Evolutionary conservation across 176 grass and related monocot genomes (phyloP).

Genomic region (Oryza meridionalis): DNA sequence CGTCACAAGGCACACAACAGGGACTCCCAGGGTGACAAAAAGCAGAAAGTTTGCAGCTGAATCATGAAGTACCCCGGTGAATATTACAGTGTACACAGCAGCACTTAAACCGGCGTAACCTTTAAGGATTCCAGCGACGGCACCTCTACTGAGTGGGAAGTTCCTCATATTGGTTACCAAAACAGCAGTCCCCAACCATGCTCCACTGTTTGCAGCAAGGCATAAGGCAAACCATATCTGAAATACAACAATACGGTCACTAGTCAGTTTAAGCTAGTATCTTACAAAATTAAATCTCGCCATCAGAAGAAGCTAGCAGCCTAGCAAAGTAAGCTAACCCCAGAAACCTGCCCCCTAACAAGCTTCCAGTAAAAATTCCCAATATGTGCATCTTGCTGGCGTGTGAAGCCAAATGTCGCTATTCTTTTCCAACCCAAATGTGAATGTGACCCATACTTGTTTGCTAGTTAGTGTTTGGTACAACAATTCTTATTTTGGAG

Average conservation of each 20-base stretch:
- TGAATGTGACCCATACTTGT: neutral
- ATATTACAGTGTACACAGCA: constrained; percentile 86
- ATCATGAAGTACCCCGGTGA: constrained; percentile 63
- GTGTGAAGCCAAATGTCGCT: constrained; percentile 1
- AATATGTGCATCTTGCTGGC: neutral
- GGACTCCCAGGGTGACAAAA: constrained; percentile 70
- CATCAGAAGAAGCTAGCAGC: neutral
- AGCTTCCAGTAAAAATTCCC: neutral
- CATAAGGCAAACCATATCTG: constrained; percentile 91
- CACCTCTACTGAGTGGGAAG: constrained; percentile 87
- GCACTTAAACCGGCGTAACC: constrained; percentile 78
- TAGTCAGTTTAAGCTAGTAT: constrained; percentile 21
- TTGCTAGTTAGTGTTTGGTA: constrained; percentile 18
- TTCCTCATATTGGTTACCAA: constrained; percentile 97
- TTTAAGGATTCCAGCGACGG: constrained; percentile 90
- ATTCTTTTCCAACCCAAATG: neutral
- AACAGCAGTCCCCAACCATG: constrained; percentile 80
- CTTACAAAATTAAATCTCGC: neutral
- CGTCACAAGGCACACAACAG: constrained; percentile 57
- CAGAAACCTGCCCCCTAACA: neutral
- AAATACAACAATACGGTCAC: neutral
- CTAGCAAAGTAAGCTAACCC: constrained; percentile 3
- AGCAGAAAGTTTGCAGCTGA: constrained; percentile 70
- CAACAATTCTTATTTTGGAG: neutral
- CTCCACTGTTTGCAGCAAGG: constrained; percentile 81